These are phyloP conservation scores for Isatis tinctoria DNA, from an alignment of 345 rosid species.

Conservation along the genomic window DNA sequence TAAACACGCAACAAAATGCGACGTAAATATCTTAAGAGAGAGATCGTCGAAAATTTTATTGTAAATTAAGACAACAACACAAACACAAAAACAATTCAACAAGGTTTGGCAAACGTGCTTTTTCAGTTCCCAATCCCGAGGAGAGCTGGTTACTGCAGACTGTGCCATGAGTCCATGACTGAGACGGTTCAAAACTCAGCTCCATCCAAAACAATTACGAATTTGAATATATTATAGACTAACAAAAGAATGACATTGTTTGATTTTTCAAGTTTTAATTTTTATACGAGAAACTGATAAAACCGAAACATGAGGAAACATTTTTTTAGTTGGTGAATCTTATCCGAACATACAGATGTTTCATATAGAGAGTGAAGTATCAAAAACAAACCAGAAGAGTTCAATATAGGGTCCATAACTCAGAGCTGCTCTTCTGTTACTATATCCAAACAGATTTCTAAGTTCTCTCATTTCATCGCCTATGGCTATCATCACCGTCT, in stretches of 20 bases:
- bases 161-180: too few species aligned
- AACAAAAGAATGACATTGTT: too few species aligned
- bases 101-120: not conserved
- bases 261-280: too few species aligned
- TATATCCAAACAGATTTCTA: not conserved
- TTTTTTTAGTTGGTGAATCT: not conserved
- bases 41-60: not conserved
- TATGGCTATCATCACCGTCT: slow-evolving; percentile 28
- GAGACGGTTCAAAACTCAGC: too few species aligned
- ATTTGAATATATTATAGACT: too few species aligned
- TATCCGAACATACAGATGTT: too few species aligned
- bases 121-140: too few species aligned
- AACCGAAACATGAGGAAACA: not conserved
- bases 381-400: not conserved
- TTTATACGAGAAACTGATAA: too few species aligned
- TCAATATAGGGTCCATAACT: not conserved
- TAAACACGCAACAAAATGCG: too few species aligned
- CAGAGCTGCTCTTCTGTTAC: not conserved
- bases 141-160: too few species aligned
- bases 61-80: not conserved
- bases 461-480: slow-evolving; percentile 6
- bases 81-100: not conserved
- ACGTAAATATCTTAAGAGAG: not conserved
- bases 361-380: not conserved
- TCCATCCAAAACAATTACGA: too few species aligned